These are phyloP conservation scores for Psidium guajava DNA, from an alignment of 345 rosid species.

Conservation along the genomic window DNA sequence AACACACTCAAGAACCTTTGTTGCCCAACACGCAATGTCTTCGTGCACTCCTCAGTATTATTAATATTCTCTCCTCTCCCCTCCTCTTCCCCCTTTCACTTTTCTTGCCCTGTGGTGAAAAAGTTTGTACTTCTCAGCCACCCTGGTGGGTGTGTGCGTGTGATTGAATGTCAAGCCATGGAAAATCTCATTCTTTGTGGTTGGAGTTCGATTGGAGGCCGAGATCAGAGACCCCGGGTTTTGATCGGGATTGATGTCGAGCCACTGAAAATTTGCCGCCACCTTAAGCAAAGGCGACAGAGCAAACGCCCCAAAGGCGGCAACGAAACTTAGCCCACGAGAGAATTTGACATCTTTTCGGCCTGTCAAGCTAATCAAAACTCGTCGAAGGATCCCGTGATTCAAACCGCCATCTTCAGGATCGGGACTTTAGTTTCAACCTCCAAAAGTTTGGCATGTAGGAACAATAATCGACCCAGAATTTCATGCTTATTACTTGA, in stretches of 20 bases:
- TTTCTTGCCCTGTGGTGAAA: background rate
- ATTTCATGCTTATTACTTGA: background rate
- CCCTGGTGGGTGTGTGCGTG: background rate
- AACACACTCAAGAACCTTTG: constrained; percentile 28
- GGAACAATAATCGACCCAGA: background rate
- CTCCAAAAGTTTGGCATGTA: background rate
- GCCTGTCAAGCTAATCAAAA: background rate
- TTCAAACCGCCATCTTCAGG: background rate
- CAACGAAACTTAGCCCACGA: background rate
- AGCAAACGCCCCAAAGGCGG: background rate
- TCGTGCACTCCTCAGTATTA: constrained; percentile 32
- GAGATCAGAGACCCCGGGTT: background rate
- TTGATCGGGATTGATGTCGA: background rate
- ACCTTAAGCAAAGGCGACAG: background rate
- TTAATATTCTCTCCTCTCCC: constrained; percentile 5
- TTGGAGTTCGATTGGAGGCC: background rate
- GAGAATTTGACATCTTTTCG: background rate
- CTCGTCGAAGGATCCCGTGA: background rate
- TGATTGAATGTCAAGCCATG: background rate
- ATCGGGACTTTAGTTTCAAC: background rate
- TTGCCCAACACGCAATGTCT: constrained; percentile 55
- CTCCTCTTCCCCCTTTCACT: background rate
- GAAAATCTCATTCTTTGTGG: background rate
- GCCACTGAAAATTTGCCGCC: background rate
- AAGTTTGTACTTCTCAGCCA: background rate